phyloP scores from a whole-genome alignment of 768 basidiomycete species.

The Boletus subcaerulescens region DNA sequence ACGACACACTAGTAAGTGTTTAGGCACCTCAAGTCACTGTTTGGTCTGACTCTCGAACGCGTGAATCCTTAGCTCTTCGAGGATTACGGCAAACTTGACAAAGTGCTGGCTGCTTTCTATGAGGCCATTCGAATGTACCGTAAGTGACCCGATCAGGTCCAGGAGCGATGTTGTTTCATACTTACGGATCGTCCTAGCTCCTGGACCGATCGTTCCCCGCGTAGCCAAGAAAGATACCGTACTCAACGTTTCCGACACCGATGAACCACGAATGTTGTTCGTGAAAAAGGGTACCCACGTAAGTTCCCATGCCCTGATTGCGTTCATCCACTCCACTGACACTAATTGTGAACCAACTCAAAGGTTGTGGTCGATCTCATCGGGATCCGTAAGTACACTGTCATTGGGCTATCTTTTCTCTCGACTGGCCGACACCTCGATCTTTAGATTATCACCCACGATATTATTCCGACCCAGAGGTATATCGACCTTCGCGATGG shows the following conservation, averaged over 20 bases:
- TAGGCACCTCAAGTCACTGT: neutral
- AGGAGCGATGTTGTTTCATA: neutral
- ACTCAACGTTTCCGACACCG: constrained; percentile 15
- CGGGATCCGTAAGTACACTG: constrained; percentile 26
- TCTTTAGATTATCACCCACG: constrained; percentile 34
- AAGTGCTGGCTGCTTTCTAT: constrained; percentile 25
- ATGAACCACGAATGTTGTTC: constrained; percentile 8
- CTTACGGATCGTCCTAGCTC: constrained; percentile 12
- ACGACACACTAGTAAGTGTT: constrained; percentile 14
- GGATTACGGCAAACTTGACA: constrained; percentile 28
- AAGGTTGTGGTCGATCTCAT: constrained; percentile 27
- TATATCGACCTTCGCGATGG: constrained; percentile 40
- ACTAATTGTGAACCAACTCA: neutral
- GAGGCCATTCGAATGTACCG: constrained; percentile 32
- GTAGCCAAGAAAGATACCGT: constrained; percentile 25
- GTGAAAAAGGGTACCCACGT: constrained; percentile 21
- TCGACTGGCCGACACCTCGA: neutral
- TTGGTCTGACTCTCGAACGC: neutral
- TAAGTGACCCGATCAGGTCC: constrained; percentile 5
- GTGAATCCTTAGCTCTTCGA: constrained; percentile 17
- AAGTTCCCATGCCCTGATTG: no score
- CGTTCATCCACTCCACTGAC: no score
- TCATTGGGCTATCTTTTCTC: neutral
- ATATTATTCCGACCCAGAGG: constrained; percentile 34
- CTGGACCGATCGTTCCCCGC: constrained; percentile 28